Conservation (phyloP, 1,284 basidiomycete species). For the Microbotryum violaceum region DNA sequence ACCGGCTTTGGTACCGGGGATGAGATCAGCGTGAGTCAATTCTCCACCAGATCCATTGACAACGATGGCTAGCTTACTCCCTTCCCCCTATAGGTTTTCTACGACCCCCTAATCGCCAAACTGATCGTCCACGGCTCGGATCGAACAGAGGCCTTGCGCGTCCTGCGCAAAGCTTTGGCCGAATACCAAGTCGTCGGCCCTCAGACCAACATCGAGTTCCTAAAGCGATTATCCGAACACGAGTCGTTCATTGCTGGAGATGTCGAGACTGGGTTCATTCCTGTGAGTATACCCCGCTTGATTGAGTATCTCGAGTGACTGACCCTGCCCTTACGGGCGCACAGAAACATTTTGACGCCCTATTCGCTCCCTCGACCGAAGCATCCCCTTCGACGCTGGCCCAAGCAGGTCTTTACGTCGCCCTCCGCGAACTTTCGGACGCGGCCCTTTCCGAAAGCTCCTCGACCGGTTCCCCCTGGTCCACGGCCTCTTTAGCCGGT, state of each 20-base stretch:
- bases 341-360: constrained; percentile 67
- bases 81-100: constrained; percentile 47
- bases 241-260: constrained; percentile 67
- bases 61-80: background rate
- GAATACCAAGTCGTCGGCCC: constrained; percentile 88
- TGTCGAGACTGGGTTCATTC: constrained; percentile 88
- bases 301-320: constrained; percentile 1
- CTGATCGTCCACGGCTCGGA: constrained; percentile 84
- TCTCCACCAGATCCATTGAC: background rate
- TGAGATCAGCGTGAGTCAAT: constrained; percentile 61
- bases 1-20: constrained; percentile 80
- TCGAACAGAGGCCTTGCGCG: constrained; percentile 72
- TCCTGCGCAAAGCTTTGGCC: constrained; percentile 69
- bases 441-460: background rate
- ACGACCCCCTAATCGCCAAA: constrained; percentile 91
- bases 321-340: background rate
- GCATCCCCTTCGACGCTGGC: constrained; percentile 60
- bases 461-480: constrained; percentile 15
- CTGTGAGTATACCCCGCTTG: constrained; percentile 45
- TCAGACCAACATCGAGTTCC: constrained; percentile 82
- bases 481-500: constrained; percentile 14
- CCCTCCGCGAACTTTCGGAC: constrained; percentile 52
- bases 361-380: constrained; percentile 58
- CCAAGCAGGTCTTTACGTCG: constrained; percentile 67
- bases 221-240: constrained; percentile 68